Conservation (phyloP, 495 filamentous ascomycete genomes). For the Tuber indicum region DNA sequence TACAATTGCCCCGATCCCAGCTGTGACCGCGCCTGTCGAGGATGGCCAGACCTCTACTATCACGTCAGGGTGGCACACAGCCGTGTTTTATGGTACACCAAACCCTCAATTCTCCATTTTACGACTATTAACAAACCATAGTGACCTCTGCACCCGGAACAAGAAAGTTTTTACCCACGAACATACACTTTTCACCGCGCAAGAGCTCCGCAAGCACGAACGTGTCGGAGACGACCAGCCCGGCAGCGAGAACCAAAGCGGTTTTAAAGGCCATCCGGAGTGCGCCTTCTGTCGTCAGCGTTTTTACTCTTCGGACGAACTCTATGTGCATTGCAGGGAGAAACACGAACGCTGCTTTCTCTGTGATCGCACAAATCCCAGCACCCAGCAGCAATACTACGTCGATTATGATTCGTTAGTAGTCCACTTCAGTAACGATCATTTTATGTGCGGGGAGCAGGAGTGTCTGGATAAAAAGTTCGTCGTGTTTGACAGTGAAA, state of each 20-base stretch:
- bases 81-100: conserved; percentile 73
- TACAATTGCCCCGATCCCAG: conserved; percentile 86
- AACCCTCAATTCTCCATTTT: conserved; percentile 17
- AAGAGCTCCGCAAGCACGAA: conserved; percentile 79
- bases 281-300: conserved; percentile 86
- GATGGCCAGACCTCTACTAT: conserved; percentile 87
- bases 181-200: conserved; percentile 82
- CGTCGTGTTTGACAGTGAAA: conserved; percentile 88
- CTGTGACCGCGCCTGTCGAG: conserved; percentile 84
- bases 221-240: conserved; percentile 84
- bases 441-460: conserved; percentile 74
- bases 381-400: conserved; percentile 78
- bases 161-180: conserved; percentile 99
- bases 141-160: conserved; percentile 83
- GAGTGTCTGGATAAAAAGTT: conserved; percentile 97
- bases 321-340: conserved; percentile 84
- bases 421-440: conserved; percentile 75
- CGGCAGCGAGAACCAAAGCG: conserved; percentile 83
- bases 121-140: conserved; percentile 29
- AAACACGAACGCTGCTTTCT: conserved; percentile 93
- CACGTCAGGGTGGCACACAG: conserved; percentile 77
- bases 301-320: conserved; percentile 93
- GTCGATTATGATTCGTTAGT: conserved; percentile 77
- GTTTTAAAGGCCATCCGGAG: conserved; percentile 92
- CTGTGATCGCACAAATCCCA: conserved; percentile 66